Evolutionary conservation across 208 protist genomes (phyloP).

Genomic region (Vickermania ingenoplastis): DNA sequence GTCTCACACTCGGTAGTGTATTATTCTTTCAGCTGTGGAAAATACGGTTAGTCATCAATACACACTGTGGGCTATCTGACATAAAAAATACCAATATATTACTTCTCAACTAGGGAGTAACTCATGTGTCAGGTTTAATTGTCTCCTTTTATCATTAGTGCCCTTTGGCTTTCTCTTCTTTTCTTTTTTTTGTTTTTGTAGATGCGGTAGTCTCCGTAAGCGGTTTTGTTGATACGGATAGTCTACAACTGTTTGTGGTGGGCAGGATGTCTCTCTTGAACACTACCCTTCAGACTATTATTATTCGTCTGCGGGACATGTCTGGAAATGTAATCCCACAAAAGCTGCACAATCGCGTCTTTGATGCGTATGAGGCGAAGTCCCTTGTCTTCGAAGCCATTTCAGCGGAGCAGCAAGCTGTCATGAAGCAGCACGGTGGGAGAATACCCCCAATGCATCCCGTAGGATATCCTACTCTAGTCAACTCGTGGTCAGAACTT

Average conservation of each 20-base stretch:
- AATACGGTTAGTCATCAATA: no score
- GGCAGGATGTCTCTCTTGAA: conserved; percentile 80
- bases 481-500: conserved; percentile 76
- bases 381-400: conserved; percentile 82
- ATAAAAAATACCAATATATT: no score
- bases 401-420: conserved; percentile 51
- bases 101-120: no score
- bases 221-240: no score
- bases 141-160: no score
- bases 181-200: no score
- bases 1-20: not conserved
- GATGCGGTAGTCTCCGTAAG: no score
- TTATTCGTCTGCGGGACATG: conserved; percentile 75
- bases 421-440: conserved; percentile 60
- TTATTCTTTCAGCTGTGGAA: not conserved
- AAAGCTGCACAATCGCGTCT: conserved; percentile 85
- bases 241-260: no score
- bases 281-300: conserved; percentile 73
- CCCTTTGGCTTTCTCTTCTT: no score
- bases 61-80: no score
- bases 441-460: conserved; percentile 68
- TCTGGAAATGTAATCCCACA: conserved; percentile 80
- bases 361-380: conserved; percentile 88
- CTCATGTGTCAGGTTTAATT: no score
- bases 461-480: conserved; percentile 54